phyloP scores from a whole-genome alignment of 371 early-diverging fungal genomes.

The Haplosporangium sp. region DNA sequence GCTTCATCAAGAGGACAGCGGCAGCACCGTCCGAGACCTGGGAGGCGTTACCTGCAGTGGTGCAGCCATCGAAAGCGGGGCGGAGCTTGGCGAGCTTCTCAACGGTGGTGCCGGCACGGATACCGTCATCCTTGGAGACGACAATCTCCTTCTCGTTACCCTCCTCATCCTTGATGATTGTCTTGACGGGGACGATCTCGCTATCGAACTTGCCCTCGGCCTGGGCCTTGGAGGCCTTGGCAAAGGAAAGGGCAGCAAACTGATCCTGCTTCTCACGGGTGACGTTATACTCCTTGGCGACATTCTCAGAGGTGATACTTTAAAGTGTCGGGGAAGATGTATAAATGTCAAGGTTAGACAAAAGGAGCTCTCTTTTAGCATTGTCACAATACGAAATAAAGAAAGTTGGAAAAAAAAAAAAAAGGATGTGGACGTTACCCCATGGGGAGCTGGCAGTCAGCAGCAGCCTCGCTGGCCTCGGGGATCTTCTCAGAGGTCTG shows the following conservation, averaged over 20 bases:
- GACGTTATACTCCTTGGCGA: constrained; percentile 87
- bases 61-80: constrained; percentile 90
- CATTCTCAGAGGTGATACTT: constrained; percentile 95
- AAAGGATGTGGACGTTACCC: constrained; percentile 63
- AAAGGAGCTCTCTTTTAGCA: too few species aligned
- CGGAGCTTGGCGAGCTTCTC: constrained; percentile 88
- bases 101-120: constrained; percentile 84
- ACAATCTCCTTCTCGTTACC: constrained; percentile 74
- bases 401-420: background rate
- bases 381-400: constrained; percentile 7
- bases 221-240: constrained; percentile 88
- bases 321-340: constrained; percentile 9
- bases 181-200: constrained; percentile 93
- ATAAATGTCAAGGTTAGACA: background rate
- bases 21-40: constrained; percentile 99
- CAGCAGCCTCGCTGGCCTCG: constrained; percentile 72
- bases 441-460: constrained; percentile 91
- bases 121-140: constrained; percentile 92
- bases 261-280: constrained; percentile 90
- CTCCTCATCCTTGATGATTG: constrained; percentile 69
- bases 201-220: constrained; percentile 90
- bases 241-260: constrained; percentile 86
- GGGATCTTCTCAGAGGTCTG: constrained; percentile 81
- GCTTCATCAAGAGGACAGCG: constrained; percentile 95
- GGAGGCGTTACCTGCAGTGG: constrained; percentile 98